Conservation (phyloP, 1,139 yeast genomes). For the Zygoascus meyerae region DNA sequence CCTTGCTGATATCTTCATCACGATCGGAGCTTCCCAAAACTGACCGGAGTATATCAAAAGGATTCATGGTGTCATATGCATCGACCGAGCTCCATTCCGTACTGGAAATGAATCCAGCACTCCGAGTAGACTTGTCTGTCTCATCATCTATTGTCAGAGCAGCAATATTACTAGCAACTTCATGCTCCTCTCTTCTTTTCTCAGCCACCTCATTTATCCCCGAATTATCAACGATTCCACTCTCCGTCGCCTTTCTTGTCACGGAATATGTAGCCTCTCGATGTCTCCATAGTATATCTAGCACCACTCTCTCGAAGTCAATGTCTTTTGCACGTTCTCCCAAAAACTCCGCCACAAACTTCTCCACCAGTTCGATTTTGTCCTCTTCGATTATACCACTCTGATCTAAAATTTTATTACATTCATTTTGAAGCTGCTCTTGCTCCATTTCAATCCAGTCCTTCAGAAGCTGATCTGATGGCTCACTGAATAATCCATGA, state of each 20-base stretch:
- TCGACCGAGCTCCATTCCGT: slow-evolving; percentile 4
- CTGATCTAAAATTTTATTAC: slow-evolving; percentile 32
- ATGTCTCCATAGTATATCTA: slow-evolving; percentile 40
- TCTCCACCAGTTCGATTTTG: slow-evolving; percentile 35
- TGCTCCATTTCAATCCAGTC: slow-evolving; percentile 7
- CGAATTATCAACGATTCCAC: slow-evolving; percentile 12
- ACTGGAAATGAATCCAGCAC: neutral
- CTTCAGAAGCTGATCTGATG: neutral
- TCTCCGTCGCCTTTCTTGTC: neutral
- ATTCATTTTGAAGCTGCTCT: slow-evolving; percentile 27
- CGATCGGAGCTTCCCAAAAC: slow-evolving; percentile 29
- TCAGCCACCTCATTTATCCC: slow-evolving; percentile 10
- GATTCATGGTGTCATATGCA: slow-evolving; percentile 20
- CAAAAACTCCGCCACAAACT: slow-evolving; percentile 26
- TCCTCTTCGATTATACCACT: slow-evolving; percentile 34
- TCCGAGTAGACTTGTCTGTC: neutral
- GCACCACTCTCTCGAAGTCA: slow-evolving; percentile 31
- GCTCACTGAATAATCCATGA: neutral
- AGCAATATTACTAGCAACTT: too few relatives aligned
- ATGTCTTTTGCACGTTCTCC: slow-evolving; percentile 12
- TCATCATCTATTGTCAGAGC: neutral
- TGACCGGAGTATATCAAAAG: slow-evolving; percentile 31
- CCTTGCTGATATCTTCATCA: slow-evolving; percentile 30
- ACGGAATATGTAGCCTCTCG: slow-evolving; percentile 24
- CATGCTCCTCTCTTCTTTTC: neutral